A percentile compares a stretch with the other conserved stretches of the same genome.
Conservation (phyloP, 495 filamentous ascomycete species). For the Rostrohypoxylon terebratum region DNA sequence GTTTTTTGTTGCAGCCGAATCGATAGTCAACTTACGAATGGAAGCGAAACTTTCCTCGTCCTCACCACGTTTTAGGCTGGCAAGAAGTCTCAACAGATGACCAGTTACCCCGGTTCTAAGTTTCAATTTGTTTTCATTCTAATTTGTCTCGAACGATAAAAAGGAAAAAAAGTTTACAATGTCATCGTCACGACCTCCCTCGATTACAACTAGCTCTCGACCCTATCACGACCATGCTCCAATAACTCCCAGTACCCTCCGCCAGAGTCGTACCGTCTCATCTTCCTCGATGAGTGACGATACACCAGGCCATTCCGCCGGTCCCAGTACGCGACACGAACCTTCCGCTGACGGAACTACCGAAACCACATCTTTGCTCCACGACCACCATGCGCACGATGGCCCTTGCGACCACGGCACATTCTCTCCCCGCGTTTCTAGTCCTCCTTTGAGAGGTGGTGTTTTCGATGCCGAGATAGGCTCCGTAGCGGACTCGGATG, state of each 20-base stretch:
- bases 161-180: conserved; percentile 19
- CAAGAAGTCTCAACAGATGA: conserved; percentile 6
- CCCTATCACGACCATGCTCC: conserved; percentile 53
- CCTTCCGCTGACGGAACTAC: conserved; percentile 46
- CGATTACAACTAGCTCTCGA: conserved; percentile 26
- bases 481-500: conserved; percentile 39
- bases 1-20: not conserved
- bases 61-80: not conserved
- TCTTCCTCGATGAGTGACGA: conserved; percentile 47
- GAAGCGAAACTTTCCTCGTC: conserved; percentile 11
- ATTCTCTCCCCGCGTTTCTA: conserved; percentile 76
- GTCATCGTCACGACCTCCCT: conserved; percentile 31
- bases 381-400: conserved; percentile 55
- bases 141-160: not conserved
- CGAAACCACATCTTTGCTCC: conserved; percentile 61
- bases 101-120: conserved; percentile 2
- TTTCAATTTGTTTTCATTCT: conserved; percentile 1
- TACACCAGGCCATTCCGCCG: conserved; percentile 31
- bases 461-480: conserved; percentile 48
- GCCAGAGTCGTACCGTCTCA: conserved; percentile 57
- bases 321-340: conserved; percentile 36
- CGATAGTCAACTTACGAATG: conserved; percentile 11
- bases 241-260: conserved; percentile 57
- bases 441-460: conserved; percentile 59
- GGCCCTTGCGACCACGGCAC: conserved; percentile 78